Evolutionary conservation across 1,284 basidiomycete species (phyloP).

Genomic region (Apiotrichum sp.): DNA sequence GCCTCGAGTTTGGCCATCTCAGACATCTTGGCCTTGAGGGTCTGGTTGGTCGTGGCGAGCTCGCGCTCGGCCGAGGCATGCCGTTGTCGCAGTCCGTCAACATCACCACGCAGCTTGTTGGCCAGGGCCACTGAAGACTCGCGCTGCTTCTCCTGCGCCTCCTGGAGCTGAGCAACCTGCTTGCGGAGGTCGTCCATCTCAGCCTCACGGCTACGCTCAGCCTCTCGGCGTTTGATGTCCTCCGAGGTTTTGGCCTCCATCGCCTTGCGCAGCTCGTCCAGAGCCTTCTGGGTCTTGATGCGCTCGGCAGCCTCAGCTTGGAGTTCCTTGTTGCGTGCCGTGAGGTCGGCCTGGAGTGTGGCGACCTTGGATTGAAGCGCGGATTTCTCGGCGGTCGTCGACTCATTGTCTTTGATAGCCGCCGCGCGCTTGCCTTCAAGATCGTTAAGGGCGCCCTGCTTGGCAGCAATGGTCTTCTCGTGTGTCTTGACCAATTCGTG

Average conservation of each 20-base stretch:
- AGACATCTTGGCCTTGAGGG: conserved; percentile 53
- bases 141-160: conserved; percentile 33
- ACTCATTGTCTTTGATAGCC: conserved; percentile 44
- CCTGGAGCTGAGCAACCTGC: conserved; percentile 51
- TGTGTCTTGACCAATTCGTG: conserved; percentile 45
- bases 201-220: conserved; percentile 77
- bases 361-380: conserved; percentile 66
- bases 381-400: conserved; percentile 47
- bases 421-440: conserved; percentile 57
- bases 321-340: conserved; percentile 59
- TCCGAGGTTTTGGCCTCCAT: conserved; percentile 82
- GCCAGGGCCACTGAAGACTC: conserved; percentile 25
- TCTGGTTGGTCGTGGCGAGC: conserved; percentile 55
- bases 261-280: conserved; percentile 74
- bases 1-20: conserved; percentile 52
- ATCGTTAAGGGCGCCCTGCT: conserved; percentile 64
- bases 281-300: conserved; percentile 66
- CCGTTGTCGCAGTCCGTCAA: conserved; percentile 49
- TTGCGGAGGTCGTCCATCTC: conserved; percentile 71
- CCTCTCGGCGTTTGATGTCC: conserved; percentile 74
- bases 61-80: conserved; percentile 52
- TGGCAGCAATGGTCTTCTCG: conserved; percentile 67
- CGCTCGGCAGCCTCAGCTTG: conserved; percentile 54
- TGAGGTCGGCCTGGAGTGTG: conserved; percentile 61
- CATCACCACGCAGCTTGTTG: conserved; percentile 45